These are phyloP conservation scores for Uronychia binucleata DNA, from an alignment of 73 alveolate species.

Conservation along the genomic window DNA sequence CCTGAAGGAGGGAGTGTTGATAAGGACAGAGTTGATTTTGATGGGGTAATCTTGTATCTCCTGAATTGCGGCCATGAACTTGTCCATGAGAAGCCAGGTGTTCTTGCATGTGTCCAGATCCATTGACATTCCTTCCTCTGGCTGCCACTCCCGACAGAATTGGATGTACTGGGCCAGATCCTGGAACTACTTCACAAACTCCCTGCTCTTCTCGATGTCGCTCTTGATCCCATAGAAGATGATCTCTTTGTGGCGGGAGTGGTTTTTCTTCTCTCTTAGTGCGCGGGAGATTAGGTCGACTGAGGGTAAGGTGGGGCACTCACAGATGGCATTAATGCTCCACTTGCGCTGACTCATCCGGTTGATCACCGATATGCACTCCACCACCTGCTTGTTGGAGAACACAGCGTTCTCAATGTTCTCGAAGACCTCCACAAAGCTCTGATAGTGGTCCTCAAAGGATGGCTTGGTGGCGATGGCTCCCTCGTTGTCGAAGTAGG, in stretches of 20 bases:
- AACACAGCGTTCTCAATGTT: conserved; percentile 43
- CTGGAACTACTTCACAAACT: conserved; percentile 25
- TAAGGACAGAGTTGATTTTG: conserved; percentile 23
- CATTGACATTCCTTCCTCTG: background rate
- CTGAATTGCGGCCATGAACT: conserved; percentile 23
- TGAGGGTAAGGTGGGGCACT: background rate
- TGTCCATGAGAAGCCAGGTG: conserved; percentile 44
- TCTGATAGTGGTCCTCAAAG: conserved; percentile 38
- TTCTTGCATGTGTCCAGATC: conserved; percentile 17
- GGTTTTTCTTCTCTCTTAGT: conserved; percentile 5
- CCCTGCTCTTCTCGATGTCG: conserved; percentile 31
- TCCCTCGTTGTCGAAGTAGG: conserved; percentile 18
- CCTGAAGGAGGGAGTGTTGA: conserved; percentile 47
- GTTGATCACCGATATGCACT: conserved; percentile 8
- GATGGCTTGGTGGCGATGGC: conserved; percentile 46
- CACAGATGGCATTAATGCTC: background rate
- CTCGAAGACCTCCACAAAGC: conserved; percentile 32
- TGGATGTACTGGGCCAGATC: conserved; percentile 12
- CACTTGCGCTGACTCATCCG: background rate
- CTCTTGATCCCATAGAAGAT: conserved; percentile 28
- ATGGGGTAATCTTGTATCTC: conserved; percentile 34
- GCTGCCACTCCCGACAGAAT: background rate
- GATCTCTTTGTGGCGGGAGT: conserved; percentile 7
- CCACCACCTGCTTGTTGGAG: conserved; percentile 20
- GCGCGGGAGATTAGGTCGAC: background rate